Evolutionary conservation across 768 basidiomycete genomes (phyloP), one percentile per base, ranked within the genome.

Genomic region (Galerina sulciceps): DNA sequence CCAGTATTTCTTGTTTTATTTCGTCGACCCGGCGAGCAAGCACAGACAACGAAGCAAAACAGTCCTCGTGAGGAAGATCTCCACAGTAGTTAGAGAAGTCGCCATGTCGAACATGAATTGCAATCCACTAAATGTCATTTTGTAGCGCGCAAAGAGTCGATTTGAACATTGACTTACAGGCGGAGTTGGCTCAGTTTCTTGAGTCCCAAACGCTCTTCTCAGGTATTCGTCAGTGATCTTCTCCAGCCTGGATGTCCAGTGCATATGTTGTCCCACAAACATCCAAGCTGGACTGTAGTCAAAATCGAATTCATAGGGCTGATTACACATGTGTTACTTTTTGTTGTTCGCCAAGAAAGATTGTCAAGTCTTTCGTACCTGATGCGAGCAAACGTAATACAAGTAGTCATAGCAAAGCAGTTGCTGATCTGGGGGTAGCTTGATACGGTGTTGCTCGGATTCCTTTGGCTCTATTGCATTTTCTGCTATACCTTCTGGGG

Each of bases 231-330:
- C 71, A 4, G 83, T 79, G 17, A 86, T 61, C 5, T 64, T 58
- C 57, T 77, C 69, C 10, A 88, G 65, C 20, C 61, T 63, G 8
- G 75, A 69, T 2, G 75, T 75, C 83, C 83, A 88, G 52, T 75
- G 76, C 73, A 85, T 75, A 62, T 85, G 67, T 59, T 77, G 73
- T 15, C 83, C 85, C 35, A 82, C 83, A 66, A 78, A 78, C 62
- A 80, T 71, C 86, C 86, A 88, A 15, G 79, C 83, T 17, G 85
- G 85, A 55, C 81, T 80, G 64, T 79, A 86, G 56, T 86, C 85
- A 51, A 75, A 77, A 46, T 83, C 82, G 65, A 80, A 82, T 65
- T 86, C 85, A 56, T 73, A 81, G 6, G 82, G 78, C 83, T 86
- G 57, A 42, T 46, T 38, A 58, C 20, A 61, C 43, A 18, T 44